These are phyloP conservation scores for Cytospora schulzeri DNA, from an alignment of 2,329 filamentous ascomycete genomes.

Conservation along the genomic window DNA sequence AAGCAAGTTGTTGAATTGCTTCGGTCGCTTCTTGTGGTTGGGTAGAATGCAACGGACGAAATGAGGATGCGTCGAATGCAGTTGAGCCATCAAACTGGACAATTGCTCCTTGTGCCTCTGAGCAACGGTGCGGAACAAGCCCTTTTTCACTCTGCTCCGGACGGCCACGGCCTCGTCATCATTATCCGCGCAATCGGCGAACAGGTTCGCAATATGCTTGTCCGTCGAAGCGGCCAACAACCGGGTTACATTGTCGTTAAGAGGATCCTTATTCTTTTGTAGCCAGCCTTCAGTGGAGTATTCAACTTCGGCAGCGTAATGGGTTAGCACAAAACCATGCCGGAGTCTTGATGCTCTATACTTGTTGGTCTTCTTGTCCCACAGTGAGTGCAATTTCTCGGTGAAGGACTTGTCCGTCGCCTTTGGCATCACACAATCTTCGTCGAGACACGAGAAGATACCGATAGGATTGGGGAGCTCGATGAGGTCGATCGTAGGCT, in stretches of 20 bases:
- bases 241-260: conserved; percentile 95
- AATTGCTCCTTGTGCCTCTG: conserved; percentile 97
- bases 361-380: conserved; percentile 94
- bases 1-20: conserved; percentile 87
- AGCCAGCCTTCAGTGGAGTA: conserved; percentile 95
- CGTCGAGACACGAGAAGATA: conserved; percentile 97
- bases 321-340: conserved; percentile 93
- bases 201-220: conserved; percentile 80
- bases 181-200: conserved; percentile 81
- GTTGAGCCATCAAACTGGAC: conserved; percentile 91
- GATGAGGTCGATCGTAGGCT: conserved; percentile 96
- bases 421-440: conserved; percentile 98
- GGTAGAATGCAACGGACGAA: conserved; percentile 97
- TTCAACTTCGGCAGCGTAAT: conserved; percentile 97
- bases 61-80: conserved; percentile 95
- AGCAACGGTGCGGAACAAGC: conserved; percentile 92
- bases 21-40: conserved; percentile 96
- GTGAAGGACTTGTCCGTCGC: conserved; percentile 96
- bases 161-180: conserved; percentile 73
- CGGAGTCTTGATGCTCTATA: conserved; percentile 86
- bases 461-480: conserved; percentile 96
- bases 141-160: conserved; percentile 88
- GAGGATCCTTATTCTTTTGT: conserved; percentile 97
- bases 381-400: conserved; percentile 93
- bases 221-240: conserved; percentile 82